Evolutionary conservation across 2,329 filamentous ascomycete genomes (phyloP).

Genomic region (Talaromyces sp.): DNA sequence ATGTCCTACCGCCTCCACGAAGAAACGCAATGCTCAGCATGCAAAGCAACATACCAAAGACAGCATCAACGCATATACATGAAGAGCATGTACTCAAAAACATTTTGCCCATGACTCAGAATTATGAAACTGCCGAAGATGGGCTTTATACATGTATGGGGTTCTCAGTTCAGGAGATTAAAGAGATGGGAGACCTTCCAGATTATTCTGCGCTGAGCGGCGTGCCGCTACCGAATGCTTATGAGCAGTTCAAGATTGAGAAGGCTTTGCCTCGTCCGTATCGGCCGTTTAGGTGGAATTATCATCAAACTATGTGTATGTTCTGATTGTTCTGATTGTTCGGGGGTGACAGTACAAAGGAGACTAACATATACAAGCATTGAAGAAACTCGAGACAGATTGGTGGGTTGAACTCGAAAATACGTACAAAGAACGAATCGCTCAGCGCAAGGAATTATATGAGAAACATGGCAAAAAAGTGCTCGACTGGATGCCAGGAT

Average conservation of each 20-base stretch:
- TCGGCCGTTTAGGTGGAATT: constrained; percentile 76
- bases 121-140: constrained; percentile 37
- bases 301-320: constrained; percentile 90
- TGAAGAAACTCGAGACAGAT: constrained; percentile 73
- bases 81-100: constrained; percentile 34
- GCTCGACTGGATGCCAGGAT: constrained; percentile 67
- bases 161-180: constrained; percentile 67
- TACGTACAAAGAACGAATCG: constrained; percentile 65
- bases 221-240: constrained; percentile 65
- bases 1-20: constrained; percentile 53
- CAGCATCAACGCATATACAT: constrained; percentile 23
- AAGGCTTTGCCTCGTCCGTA: constrained; percentile 71
- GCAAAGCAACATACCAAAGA: constrained; percentile 19
- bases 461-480: constrained; percentile 61
- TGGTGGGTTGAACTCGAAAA: constrained; percentile 88
- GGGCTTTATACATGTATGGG: constrained; percentile 61
- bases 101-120: constrained; percentile 40
- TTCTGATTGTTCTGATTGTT: constrained; percentile 19
- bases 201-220: constrained; percentile 73
- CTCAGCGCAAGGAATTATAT: constrained; percentile 65
- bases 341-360: background rate
- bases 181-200: constrained; percentile 69
- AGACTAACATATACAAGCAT: constrained; percentile 48
- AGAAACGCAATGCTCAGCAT: constrained; percentile 44
- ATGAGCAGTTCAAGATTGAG: constrained; percentile 63